Percentiles rank a stretch among this genome's conserved stretches.
Conservation (phyloP, 331 rosid species). For the Phaseolus coccineus region DNA sequence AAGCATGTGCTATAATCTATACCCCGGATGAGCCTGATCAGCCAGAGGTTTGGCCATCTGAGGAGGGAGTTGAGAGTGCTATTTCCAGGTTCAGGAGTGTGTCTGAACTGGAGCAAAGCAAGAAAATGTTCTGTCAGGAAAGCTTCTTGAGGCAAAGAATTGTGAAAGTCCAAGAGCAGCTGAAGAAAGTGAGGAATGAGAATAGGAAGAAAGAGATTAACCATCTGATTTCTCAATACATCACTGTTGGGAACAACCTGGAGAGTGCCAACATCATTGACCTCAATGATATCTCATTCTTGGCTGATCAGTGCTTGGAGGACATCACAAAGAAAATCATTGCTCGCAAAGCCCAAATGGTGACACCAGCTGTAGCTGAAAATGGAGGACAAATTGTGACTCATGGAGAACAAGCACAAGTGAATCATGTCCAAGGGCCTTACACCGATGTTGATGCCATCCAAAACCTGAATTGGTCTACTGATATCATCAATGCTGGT, state of each 20-base stretch:
- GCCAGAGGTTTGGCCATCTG: conserved; percentile 64
- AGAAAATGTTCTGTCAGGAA: conserved; percentile 68
- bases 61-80: conserved; percentile 40
- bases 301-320: conserved; percentile 51
- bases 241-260: conserved; percentile 34
- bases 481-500: not conserved
- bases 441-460: not conserved
- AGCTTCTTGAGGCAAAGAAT: conserved; percentile 52
- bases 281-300: conserved; percentile 53
- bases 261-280: conserved; percentile 43
- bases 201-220: conserved; percentile 59
- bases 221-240: conserved; percentile 50
- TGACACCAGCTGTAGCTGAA: not conserved
- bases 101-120: conserved; percentile 59
- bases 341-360: not conserved
- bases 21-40: conserved; percentile 46
- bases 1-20: conserved; percentile 62
- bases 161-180: conserved; percentile 50
- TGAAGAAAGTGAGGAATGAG: conserved; percentile 52
- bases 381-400: not conserved
- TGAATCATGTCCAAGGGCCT: not conserved
- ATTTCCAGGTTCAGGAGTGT: conserved; percentile 46
- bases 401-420: not conserved
- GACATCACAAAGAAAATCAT: conserved; percentile 30
- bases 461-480: not conserved